Evolutionary conservation across 768 basidiomycete genomes (phyloP), one percentile per base, ranked within the genome.

Genomic region (Termitomyces heimii): DNA sequence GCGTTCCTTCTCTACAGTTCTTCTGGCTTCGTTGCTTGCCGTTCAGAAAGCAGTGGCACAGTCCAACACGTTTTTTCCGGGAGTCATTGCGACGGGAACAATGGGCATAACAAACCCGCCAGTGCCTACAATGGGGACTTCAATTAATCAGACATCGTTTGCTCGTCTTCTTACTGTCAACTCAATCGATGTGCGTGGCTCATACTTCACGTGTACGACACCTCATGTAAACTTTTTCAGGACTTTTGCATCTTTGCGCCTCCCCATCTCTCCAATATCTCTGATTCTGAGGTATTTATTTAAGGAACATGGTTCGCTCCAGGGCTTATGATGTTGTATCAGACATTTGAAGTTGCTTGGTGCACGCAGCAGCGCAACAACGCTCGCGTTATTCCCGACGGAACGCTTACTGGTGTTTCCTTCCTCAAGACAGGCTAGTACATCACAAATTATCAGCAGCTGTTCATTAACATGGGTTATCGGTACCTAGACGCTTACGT

Each of bases 291-390:
- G 69, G 75, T 72, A 51, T 24, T 65, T 32, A 22, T 45, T 16
- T 24, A 29, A 24, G 4, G 34, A 20, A 13, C 20, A 4, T 5
- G 18, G 14, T 39, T 31, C 40, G 26, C 42, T 8, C 12, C 8
- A n/a, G 14, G 26, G n/a, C n/a, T 29, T 9, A 40, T 13, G 12
- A 28, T 40, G 13, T 20, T 8, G 10, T 52, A 31, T 24, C 57
- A 78, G 73, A 74, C 72, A 0, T 64, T 68, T 55, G 76, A 77
- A 58, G 75, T 79, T 13, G 77, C 77, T 5, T 79, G 76, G 77
- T 79, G 77, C 55, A 75, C 74, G 3, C 60, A 75, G 58, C 71
- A 68, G 8, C 70, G 77, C 45, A 79, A 79, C 62, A 73, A 76
- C 39, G 77, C 76, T 4, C 71, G 77, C 29, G 64, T 78, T 14